Evolutionary conservation across 2,329 filamentous ascomycete genomes (phyloP).

Genomic region (Fonsecaea pedrosoi): DNA sequence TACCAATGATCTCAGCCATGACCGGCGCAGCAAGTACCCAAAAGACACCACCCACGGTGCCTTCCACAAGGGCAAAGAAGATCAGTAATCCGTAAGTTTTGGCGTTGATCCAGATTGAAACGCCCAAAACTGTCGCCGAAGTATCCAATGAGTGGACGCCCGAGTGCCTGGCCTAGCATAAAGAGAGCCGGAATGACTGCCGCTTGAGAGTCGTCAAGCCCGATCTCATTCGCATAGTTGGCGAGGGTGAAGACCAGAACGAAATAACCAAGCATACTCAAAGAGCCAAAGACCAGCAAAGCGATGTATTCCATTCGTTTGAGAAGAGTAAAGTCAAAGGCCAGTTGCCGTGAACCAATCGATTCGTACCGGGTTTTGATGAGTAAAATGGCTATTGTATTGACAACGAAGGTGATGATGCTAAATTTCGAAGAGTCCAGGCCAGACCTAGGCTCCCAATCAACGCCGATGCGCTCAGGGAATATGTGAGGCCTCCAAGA

Average conservation of each 20-base stretch:
- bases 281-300: constrained; percentile 48
- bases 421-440: constrained; percentile 42
- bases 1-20: constrained; percentile 25
- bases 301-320: constrained; percentile 31
- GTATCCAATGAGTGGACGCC: constrained; percentile 54
- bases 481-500: constrained; percentile 40
- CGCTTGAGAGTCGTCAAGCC: constrained; percentile 48
- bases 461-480: constrained; percentile 35
- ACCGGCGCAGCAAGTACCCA: constrained; percentile 43
- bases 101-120: constrained; percentile 54
- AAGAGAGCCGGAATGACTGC: constrained; percentile 51
- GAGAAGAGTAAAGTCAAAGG: constrained; percentile 26
- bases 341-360: constrained; percentile 23
- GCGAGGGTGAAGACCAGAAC: constrained; percentile 54
- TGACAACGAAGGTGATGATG: constrained; percentile 35
- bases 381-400: constrained; percentile 15
- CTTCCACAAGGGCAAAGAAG: constrained; percentile 53
- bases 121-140: constrained; percentile 53
- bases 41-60: constrained; percentile 55
- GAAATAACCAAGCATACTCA: constrained; percentile 56
- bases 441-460: constrained; percentile 39
- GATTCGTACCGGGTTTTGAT: constrained; percentile 35
- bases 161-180: constrained; percentile 56
- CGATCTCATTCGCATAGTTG: constrained; percentile 54
- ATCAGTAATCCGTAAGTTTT: constrained; percentile 49